Base-by-base conservation (phyloP, 768 basidiomycete species). In the Boletellus sp. region DNA sequence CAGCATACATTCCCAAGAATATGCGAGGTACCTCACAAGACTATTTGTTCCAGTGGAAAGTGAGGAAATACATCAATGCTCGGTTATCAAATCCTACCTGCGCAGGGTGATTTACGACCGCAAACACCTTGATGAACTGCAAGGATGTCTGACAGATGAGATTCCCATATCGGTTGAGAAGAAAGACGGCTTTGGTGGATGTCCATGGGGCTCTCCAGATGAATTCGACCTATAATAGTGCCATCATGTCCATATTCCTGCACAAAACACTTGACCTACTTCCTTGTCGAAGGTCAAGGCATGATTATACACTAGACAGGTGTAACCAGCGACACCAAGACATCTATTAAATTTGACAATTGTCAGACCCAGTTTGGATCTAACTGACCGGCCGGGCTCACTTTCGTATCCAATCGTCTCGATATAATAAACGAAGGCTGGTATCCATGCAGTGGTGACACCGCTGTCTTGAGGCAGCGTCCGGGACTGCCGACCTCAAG, bases 111-210 rank as follows among this genome's bases (percentile, higher is more conserved):
- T 57, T n/a, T 2, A 37, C 28, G 4, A 57, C 17, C n/a, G 31
- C 15, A 16, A 51, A 51, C 36, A 34, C 33, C 31, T 49, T 52
- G 26, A 46, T 41, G 15, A 56, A 28, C 7, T 42, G 33, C 3
- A 59, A 36, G 24, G 44, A 19, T 15, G 45, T 51, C 17, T 60
- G 57, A 13, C 41, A 45, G 4, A 58, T 13, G 11, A 60, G 47
- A 24, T 56, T 60, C 5, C 42, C 57, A 32, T 60, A 60, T 23
- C 59, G 57, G 37, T 51, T 56, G 19, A 58, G 13, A 10, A 60
- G 47, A 37, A 58, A 60, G 4, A 48, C 3, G 0, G 37, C 22
- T 47, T 53, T 60, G 10, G 48, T 41, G 8, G 20, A 16, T 6
- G 50, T 52, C 57, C 51, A 55, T 5, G 53, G 56, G 3, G 53